Conservation (phyloP, 2,329 filamentous ascomycete genomes). For the Trichophaea hybrida region DNA sequence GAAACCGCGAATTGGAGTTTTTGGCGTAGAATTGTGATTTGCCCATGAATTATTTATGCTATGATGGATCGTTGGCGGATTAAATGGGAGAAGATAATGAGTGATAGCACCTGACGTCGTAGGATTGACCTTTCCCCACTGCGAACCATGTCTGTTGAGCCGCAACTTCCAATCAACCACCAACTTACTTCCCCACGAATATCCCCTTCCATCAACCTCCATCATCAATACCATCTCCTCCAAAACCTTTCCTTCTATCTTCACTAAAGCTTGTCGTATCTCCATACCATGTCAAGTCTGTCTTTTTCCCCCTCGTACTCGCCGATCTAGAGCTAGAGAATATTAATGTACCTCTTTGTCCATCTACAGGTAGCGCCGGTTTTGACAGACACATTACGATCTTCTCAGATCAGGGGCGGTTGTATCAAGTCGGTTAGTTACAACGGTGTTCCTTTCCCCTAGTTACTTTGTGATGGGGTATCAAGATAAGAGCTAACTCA, state of each 20-base stretch:
- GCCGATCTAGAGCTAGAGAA: neutral
- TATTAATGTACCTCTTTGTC: neutral
- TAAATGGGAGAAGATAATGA: neutral
- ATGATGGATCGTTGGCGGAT: too few relatives aligned
- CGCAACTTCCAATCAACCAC: neutral
- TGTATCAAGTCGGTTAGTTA: conserved; percentile 96
- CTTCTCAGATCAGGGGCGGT: conserved; percentile 94
- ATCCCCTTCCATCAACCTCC: neutral
- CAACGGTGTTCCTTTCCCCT: too few relatives aligned
- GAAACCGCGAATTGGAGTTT: neutral
- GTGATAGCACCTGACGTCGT: neutral
- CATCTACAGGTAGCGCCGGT: conserved; percentile 54
- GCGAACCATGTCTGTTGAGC: neutral
- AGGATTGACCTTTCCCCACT: neutral
- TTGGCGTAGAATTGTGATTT: neutral
- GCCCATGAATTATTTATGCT: neutral
- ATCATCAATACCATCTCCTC: neutral
- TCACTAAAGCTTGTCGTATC: neutral
- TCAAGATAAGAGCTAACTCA: conserved; percentile 28
- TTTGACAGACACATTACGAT: conserved; percentile 99
- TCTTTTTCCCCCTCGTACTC: neutral
- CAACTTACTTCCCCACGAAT: neutral
- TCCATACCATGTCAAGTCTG: neutral
- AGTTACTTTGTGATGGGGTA: neutral
- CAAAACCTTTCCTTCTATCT: neutral